A percentile compares a stretch with the other conserved stretches of the same genome.
Evolutionary conservation across 345 rosid species (phyloP).

Genomic region (Gossypium sturtianum): DNA sequence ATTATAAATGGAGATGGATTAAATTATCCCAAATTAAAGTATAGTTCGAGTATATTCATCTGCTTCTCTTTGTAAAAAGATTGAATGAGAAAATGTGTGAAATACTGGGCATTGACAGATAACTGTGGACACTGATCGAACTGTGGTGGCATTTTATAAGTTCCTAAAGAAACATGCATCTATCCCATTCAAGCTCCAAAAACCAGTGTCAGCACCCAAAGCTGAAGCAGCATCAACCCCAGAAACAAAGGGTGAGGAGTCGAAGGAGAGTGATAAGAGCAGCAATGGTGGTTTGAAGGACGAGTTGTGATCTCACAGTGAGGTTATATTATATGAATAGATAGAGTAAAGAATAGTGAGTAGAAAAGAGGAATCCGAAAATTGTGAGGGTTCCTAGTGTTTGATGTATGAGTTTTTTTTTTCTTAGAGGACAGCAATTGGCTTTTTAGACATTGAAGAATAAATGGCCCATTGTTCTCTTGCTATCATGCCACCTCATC

Average conservation of each 20-base stretch:
- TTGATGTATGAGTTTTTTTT: neutral
- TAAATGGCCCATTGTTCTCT: neutral
- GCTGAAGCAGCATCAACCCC: conserved; percentile 17
- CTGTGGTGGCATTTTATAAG: conserved; percentile 90
- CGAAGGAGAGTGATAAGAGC: conserved; percentile 27
- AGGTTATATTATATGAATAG: neutral
- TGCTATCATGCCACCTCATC: neutral
- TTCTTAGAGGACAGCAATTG: neutral
- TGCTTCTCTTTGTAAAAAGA: neutral
- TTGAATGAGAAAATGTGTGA: neutral
- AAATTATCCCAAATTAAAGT: no score
- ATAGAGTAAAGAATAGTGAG: conserved; percentile 5
- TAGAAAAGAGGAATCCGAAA: conserved; percentile 4
- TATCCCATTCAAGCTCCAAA: conserved; percentile 89
- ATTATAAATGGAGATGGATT: no score
- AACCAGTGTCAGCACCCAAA: conserved; percentile 54
- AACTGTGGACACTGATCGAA: conserved; percentile 81
- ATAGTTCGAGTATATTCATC: no score
- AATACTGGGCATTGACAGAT: conserved; percentile 37
- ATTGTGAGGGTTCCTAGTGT: neutral
- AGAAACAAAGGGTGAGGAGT: conserved; percentile 18
- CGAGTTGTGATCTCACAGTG: conserved; percentile 50
- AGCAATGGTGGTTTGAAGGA: conserved; percentile 47
- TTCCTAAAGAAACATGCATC: conserved; percentile 86
- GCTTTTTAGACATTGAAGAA: neutral